phyloP scores from a whole-genome alignment of 2,329 filamentous ascomycete species.

The Aureobasidium zeae region DNA sequence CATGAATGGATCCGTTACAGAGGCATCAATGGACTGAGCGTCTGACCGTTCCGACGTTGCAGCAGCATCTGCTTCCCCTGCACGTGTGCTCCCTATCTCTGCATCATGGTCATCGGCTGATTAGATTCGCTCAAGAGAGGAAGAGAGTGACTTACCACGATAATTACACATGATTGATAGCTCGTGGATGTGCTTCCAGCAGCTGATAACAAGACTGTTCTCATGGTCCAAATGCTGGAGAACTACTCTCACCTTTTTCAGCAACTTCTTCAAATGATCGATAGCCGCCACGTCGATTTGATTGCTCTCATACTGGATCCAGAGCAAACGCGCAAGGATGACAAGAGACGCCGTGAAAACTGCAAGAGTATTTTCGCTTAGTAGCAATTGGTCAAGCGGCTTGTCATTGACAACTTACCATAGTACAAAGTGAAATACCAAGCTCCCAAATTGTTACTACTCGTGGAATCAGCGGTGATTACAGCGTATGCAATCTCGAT shows the following conservation, averaged over 20 bases:
- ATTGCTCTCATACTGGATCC: not conserved
- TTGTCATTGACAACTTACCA: slow-evolving; percentile 21
- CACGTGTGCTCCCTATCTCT: not conserved
- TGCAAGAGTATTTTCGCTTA: too few relatives aligned
- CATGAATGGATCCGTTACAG: not conserved
- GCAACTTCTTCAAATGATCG: not conserved
- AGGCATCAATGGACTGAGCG: too few relatives aligned
- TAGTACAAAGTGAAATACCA: slow-evolving; percentile 38
- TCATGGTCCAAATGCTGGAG: not conserved
- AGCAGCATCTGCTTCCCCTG: not conserved
- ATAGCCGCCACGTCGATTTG: not conserved
- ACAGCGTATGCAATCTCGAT: slow-evolving; percentile 27
- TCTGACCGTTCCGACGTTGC: not conserved
- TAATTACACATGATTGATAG: not conserved
- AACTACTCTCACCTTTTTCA: not conserved
- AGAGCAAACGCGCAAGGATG: slow-evolving; percentile 1
- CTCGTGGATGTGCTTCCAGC: slow-evolving; percentile 1
- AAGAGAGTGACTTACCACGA: not conserved
- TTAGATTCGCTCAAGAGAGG: not conserved
- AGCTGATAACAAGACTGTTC: slow-evolving; percentile 1
- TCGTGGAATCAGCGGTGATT: slow-evolving; percentile 19
- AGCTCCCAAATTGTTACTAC: slow-evolving; percentile 28
- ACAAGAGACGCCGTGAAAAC: slow-evolving; percentile 13
- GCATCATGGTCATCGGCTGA: not conserved
- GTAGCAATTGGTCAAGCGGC: too few relatives aligned